Conservation (phyloP, 345 rosid genomes). For the Pistacia integerrima region DNA sequence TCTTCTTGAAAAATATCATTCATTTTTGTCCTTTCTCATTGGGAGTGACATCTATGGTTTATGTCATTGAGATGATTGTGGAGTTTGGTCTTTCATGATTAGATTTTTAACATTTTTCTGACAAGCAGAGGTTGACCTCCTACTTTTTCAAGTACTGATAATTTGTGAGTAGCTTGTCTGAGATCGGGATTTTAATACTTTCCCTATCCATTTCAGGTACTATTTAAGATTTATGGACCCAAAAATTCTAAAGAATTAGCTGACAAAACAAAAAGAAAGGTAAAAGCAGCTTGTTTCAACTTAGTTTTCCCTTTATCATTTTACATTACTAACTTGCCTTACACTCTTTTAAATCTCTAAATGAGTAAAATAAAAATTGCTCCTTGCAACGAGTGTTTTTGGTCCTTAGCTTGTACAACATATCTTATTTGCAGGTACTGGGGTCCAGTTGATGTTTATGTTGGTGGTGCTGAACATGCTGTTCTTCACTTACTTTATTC, state of each 20-base stretch:
- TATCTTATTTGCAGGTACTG: conserved; percentile 61
- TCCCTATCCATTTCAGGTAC: conserved; percentile 59
- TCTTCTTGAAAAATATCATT: not conserved
- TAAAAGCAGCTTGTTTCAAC: conserved; percentile 32
- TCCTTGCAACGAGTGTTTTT: not conserved
- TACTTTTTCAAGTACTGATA: not conserved
- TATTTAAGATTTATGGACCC: conserved; percentile 98
- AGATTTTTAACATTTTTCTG: not conserved
- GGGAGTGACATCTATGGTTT: not conserved
- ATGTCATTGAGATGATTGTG: not conserved
- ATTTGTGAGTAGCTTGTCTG: not conserved
- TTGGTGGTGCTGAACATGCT: conserved; percentile 99
- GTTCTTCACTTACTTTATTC: conserved; percentile 91
- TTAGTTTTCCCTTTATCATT: not conserved
- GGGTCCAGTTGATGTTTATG: conserved; percentile 93
- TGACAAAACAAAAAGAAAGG: conserved; percentile 80
- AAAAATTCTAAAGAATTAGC: conserved; percentile 69
- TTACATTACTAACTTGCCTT: not conserved
- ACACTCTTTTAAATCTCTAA: not conserved
- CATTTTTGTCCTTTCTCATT: not conserved
- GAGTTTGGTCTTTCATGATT: not conserved
- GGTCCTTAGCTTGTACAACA: conserved; percentile 5
- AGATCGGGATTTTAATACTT: conserved; percentile 14
- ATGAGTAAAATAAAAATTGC: not conserved
- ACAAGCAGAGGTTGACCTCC: not conserved